Evolutionary conservation across 352 stramenopile species (phyloP).

Genomic region (Phytophthora pisi): DNA sequence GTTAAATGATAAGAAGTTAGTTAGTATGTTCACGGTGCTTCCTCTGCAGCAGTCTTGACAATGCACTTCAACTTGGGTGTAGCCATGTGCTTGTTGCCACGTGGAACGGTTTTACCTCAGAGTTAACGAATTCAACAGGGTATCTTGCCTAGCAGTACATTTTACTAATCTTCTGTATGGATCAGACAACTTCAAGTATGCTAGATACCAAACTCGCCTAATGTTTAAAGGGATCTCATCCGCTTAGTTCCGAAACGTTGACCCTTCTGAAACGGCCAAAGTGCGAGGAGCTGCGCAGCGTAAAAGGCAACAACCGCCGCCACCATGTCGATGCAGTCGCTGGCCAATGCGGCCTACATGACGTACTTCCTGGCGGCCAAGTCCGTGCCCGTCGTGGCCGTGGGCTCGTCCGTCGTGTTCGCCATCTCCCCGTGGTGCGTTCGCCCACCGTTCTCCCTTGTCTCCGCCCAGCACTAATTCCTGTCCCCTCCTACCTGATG

Average conservation of each 20-base stretch:
- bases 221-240: not conserved
- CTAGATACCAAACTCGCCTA: not conserved
- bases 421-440: constrained; percentile 68
- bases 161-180: too few species aligned
- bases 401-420: constrained; percentile 68
- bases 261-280: constrained; percentile 1
- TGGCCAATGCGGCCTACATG: constrained; percentile 73
- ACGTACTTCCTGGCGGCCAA: constrained; percentile 69
- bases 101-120: too few species aligned
- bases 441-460: not conserved
- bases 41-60: too few species aligned
- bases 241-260: not conserved
- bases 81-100: too few species aligned
- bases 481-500: not conserved
- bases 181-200: constrained; percentile 5
- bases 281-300: not conserved
- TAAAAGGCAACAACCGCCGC: constrained; percentile 20
- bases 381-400: constrained; percentile 64
- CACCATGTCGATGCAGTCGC: constrained; percentile 66
- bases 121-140: too few species aligned
- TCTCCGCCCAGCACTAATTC: not conserved
- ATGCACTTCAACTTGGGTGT: too few species aligned
- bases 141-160: too few species aligned
- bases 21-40: too few species aligned
- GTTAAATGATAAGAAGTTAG: not conserved